Percentiles rank a stretch among this genome's conserved stretches.
These are phyloP conservation scores for Heritiera littoralis DNA, from an alignment of 345 rosid genomes.

Conservation along the genomic window DNA sequence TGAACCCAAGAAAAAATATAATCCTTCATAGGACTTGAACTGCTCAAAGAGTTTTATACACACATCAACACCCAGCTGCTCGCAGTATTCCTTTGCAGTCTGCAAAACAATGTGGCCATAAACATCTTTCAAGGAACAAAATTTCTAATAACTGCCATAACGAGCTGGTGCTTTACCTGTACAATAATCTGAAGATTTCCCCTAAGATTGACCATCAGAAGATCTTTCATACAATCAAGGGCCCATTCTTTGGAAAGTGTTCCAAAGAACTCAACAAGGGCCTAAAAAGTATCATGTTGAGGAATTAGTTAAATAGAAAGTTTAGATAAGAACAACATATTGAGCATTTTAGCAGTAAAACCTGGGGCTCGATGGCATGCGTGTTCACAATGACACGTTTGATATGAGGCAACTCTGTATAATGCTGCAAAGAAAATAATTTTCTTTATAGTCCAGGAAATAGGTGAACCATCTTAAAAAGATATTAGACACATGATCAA, in stretches of 20 bases:
- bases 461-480: neutral
- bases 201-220: conserved; percentile 79
- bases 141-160: neutral
- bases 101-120: conserved; percentile 34
- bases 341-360: conserved; percentile 31
- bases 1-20: conserved; percentile 93
- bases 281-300: conserved; percentile 40
- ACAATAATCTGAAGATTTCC: conserved; percentile 97
- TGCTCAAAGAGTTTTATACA: conserved; percentile 96
- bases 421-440: conserved; percentile 69
- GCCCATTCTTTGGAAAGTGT: conserved; percentile 98
- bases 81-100: conserved; percentile 96
- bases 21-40: conserved; percentile 92
- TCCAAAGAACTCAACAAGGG: conserved; percentile 95
- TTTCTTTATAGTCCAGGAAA: conserved; percentile 3
- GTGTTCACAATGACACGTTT: conserved; percentile 98
- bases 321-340: conserved; percentile 7
- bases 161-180: conserved; percentile 48
- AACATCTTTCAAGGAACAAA: conserved; percentile 15
- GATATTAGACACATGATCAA: neutral
- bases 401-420: conserved; percentile 89
- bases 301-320: neutral
- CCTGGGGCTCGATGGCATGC: conserved; percentile 99
- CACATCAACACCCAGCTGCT: conserved; percentile 90
- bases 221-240: conserved; percentile 98